These are phyloP conservation scores for Chlamydomonas schloesseri DNA, from an alignment of 139 green algal species.

Conservation along the genomic window DNA sequence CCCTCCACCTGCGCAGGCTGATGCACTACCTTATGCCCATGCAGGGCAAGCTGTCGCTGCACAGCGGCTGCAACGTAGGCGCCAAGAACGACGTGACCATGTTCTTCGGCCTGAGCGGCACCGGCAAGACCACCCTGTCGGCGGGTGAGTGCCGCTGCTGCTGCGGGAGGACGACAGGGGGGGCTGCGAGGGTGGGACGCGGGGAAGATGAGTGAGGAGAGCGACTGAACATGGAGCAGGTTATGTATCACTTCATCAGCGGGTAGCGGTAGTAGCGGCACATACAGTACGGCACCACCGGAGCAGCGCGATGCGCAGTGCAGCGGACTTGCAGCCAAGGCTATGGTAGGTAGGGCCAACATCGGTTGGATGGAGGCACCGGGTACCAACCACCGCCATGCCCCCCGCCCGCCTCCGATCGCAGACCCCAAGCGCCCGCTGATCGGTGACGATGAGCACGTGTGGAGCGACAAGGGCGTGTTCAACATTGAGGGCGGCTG, in stretches of 20 bases:
- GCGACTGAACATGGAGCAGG: constrained; percentile 88
- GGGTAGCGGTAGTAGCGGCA: too few species aligned
- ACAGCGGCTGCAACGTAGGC: constrained; percentile 92
- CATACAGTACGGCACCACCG: too few species aligned
- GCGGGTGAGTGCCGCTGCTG: constrained; percentile 48
- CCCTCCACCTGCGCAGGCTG: constrained; percentile 58
- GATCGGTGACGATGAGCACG: constrained; percentile 96
- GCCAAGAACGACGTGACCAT: constrained; percentile 76
- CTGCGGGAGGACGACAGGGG: too few species aligned
- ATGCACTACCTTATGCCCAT: constrained; percentile 96
- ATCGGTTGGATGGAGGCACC: too few species aligned
- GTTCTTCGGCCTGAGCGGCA: constrained; percentile 90
- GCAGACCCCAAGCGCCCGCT: constrained; percentile 84
- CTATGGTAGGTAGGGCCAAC: too few species aligned
- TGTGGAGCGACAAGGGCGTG: constrained; percentile 89
- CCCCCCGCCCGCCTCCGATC: too few species aligned
- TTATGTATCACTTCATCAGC: constrained; percentile 98
- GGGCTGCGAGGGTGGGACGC: background rate
- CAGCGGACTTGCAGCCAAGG: too few species aligned
- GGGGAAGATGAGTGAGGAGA: too few species aligned
- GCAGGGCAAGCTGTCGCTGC: constrained; percentile 87
- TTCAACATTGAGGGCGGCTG: constrained; percentile 98
- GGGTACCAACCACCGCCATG: too few species aligned
- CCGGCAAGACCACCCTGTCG: constrained; percentile 85
- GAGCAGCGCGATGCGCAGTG: too few species aligned